Evolutionary conservation across 495 filamentous ascomycete species (phyloP), one percentile per base, ranked within the genome.

Genomic region (Annulohypoxylon maeteangense): DNA sequence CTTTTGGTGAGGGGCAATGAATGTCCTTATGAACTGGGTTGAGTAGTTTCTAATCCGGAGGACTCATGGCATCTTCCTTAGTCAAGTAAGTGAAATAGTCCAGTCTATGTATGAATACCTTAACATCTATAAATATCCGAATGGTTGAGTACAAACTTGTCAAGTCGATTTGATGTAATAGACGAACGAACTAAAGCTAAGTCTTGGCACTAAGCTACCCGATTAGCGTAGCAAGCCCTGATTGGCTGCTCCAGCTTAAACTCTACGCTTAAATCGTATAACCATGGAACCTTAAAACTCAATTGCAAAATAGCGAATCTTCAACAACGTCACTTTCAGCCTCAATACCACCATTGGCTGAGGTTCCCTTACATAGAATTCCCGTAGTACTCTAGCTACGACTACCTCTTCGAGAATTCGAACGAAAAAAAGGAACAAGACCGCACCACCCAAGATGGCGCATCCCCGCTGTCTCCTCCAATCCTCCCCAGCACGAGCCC

Each of bases 401-500:
- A 2, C 12, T 14, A 5, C 3, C 18, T 44, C 7, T 7, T 11
- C 7, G 18, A 14, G 7, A 31, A 25, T 27, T 23, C 22, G 38
- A 14, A 47, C 8, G 5, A 5, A n/a, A 0, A 29, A n/a, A 5
- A 29, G 22, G 27, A 54, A 12, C 16, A 50, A 4, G 20, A 4
- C 3, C 11, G 22, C 22, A 32, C 18, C 18, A 34, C 10, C 16
- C 32, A 68, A 44, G 31, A 78, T 76, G 73, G 67, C 62, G 14
- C 71, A 69, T n/a, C 57, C 55, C 32, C 62, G 48, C 25, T 67
- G 70, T 60, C 65, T 74, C 57, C 36, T 55, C 27, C 23, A 40
- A 61, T 25, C 71, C n/a, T 71, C 75, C 0, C 73, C 73, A 7
- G 73, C 73, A 20, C 72, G 73, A 60, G 74, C 68, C 36, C 68